Evolutionary conservation across 805 yeast species (phyloP).

Genomic region (Cyberlindnera mycetangii): DNA sequence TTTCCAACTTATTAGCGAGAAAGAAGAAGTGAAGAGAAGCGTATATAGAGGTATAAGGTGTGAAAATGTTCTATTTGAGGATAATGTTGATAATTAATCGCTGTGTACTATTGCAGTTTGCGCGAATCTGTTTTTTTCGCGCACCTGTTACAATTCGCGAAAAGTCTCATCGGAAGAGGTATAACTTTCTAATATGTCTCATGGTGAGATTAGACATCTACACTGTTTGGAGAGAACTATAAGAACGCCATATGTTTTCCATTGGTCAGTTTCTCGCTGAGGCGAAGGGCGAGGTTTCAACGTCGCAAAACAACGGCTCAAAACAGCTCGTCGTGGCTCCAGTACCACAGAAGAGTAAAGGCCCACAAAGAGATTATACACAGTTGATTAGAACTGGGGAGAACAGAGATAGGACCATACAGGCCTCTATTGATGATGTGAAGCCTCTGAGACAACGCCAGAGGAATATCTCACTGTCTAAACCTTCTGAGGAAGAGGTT

Average conservation of each 20-base stretch:
- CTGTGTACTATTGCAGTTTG: no score
- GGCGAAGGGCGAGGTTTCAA: slow-evolving; percentile 4
- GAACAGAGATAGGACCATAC: slow-evolving; percentile 27
- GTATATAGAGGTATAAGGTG: no score
- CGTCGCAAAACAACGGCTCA: neutral
- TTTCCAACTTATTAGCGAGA: slow-evolving; percentile 9
- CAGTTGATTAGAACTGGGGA: slow-evolving; percentile 21
- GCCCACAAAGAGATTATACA: slow-evolving; percentile 20
- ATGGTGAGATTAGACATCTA: no score
- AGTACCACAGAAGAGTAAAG: slow-evolving; percentile 2
- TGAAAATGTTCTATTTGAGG: no score
- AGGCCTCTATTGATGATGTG: slow-evolving; percentile 51
- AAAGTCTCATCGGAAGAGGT: no score
- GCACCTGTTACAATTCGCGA: neutral
- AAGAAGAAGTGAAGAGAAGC: slow-evolving; percentile 7
- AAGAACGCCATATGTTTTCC: slow-evolving; percentile 22
- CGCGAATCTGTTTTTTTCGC: neutral
- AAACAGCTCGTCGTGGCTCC: slow-evolving; percentile 16
- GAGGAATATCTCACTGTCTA: slow-evolving; percentile 37
- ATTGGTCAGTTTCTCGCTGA: slow-evolving; percentile 20
- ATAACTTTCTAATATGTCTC: no score
- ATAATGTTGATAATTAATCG: no score
- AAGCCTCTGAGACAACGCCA: slow-evolving; percentile 55
- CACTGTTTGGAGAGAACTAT: neutral
- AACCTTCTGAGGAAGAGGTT: slow-evolving; percentile 46